Percentiles rank a stretch among this genome's conserved stretches.
These are phyloP conservation scores for Debaryomyces prosopidis DNA, from an alignment of 805 yeast species.

Conservation along the genomic window DNA sequence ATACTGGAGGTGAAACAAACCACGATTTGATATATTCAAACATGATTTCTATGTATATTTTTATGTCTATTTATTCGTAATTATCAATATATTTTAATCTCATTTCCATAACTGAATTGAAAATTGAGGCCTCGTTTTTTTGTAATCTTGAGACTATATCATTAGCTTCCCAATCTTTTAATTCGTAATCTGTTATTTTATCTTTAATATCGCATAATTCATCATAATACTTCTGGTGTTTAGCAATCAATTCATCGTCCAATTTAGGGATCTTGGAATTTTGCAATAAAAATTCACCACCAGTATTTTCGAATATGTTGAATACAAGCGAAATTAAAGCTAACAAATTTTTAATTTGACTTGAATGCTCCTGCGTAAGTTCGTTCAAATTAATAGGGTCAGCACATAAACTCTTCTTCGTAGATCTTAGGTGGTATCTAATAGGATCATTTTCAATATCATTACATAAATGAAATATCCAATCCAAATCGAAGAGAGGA, in stretches of 20 bases:
- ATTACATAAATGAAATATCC: conserved; percentile 42
- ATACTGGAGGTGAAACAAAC: conserved; percentile 13
- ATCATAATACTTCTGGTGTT: conserved; percentile 20
- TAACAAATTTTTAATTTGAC: conserved; percentile 21
- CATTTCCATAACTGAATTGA: conserved; percentile 26
- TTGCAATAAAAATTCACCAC: conserved; percentile 32
- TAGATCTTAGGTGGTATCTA: conserved; percentile 47
- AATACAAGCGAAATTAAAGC: conserved; percentile 29
- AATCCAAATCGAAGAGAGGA: conserved; percentile 24
- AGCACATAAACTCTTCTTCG: conserved; percentile 30
- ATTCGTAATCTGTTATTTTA: conserved; percentile 31
- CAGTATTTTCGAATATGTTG: conserved; percentile 28
- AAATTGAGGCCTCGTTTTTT: conserved; percentile 17
- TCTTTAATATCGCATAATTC: conserved; percentile 19
- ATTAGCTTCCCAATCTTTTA: conserved; percentile 39
- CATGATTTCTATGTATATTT: conserved; percentile 7
- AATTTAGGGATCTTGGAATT: conserved; percentile 40
- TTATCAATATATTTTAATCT: conserved; percentile 15
- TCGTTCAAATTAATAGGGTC: conserved; percentile 38
- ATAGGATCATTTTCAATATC: conserved; percentile 50
- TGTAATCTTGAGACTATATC: conserved; percentile 38
- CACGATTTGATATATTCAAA: conserved; percentile 17
- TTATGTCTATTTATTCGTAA: conserved; percentile 10
- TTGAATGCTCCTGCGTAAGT: conserved; percentile 20
- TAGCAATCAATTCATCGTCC: conserved; percentile 21